Evolutionary conservation across 2,329 filamentous ascomycete species (phyloP).

Genomic region (Eurotiales sp.): DNA sequence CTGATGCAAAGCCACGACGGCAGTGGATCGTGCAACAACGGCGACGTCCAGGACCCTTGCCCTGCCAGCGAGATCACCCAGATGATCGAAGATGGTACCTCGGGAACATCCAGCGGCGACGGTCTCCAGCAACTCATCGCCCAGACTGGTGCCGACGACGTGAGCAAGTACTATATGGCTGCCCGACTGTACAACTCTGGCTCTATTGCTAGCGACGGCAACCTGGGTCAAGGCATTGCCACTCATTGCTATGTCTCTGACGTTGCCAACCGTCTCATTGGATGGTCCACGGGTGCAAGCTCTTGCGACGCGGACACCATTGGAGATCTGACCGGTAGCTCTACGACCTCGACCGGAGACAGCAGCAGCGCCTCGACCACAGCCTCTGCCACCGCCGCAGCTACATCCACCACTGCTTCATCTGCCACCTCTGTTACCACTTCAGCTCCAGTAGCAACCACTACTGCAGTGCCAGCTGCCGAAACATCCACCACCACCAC

Average conservation of each 20-base stretch:
- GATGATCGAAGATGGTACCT: slow-evolving; percentile 30
- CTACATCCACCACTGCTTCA: not conserved
- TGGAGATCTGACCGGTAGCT: not conserved
- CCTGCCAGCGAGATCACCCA: slow-evolving; percentile 18
- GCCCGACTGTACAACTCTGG: slow-evolving; percentile 36
- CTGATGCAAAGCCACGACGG: slow-evolving; percentile 41
- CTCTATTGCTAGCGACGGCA: slow-evolving; percentile 20
- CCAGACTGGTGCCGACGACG: slow-evolving; percentile 16
- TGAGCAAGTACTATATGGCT: slow-evolving; percentile 19
- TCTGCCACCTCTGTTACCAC: slow-evolving; percentile 1
- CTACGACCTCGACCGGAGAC: not conserved
- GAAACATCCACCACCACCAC: not conserved
- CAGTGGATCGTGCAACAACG: slow-evolving; percentile 27
- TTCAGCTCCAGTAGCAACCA: not conserved
- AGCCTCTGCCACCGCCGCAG: not conserved
- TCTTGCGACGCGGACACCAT: not conserved
- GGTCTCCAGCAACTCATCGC: slow-evolving; percentile 26
- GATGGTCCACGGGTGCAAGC: slow-evolving; percentile 31
- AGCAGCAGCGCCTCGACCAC: not conserved
- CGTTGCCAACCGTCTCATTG: slow-evolving; percentile 47
- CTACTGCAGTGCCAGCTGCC: not conserved
- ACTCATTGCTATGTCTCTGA: slow-evolving; percentile 51
- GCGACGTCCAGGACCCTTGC: slow-evolving; percentile 12
- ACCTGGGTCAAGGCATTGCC: slow-evolving; percentile 34
- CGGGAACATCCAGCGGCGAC: slow-evolving; percentile 24